A percentile compares a stretch with the other conserved stretches of the same genome.
Conservation (phyloP, 768 basidiomycete genomes). For the Russula sp. region DNA sequence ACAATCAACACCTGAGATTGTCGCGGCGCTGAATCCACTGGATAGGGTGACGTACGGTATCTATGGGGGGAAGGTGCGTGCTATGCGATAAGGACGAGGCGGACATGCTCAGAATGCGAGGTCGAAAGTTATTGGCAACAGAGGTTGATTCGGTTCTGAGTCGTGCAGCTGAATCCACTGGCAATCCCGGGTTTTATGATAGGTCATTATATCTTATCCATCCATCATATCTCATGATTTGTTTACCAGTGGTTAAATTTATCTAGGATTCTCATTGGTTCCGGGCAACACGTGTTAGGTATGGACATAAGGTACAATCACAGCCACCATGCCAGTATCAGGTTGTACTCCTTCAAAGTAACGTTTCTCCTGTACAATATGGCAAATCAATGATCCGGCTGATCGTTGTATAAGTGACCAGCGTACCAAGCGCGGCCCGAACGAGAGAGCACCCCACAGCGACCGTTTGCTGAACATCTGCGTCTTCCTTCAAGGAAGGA, state of each 20-base stretch:
- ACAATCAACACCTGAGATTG: conserved; percentile 25
- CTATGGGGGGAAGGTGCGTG: conserved; percentile 34
- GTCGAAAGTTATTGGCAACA: too few species aligned
- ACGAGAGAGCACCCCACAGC: conserved; percentile 85
- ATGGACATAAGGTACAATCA: background rate
- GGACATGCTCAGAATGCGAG: conserved; percentile 24
- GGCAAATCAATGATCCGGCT: background rate
- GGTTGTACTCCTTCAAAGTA: conserved; percentile 22
- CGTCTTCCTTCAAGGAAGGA: conserved; percentile 77
- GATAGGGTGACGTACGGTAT: conserved; percentile 34
- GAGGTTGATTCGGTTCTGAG: background rate
- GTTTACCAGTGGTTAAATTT: background rate
- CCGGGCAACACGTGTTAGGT: background rate
- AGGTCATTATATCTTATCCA: background rate
- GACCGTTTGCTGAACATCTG: conserved; percentile 79
- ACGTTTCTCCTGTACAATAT: conserved; percentile 25
- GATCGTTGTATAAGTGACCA: background rate
- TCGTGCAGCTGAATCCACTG: too few species aligned
- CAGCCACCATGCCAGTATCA: background rate
- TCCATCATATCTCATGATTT: background rate
- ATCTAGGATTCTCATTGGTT: conserved; percentile 2
- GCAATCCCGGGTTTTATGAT: background rate
- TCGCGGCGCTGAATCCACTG: conserved; percentile 18
- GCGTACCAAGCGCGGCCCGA: conserved; percentile 72
- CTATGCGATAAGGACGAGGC: background rate